Conservation (phyloP, 495 filamentous ascomycete species). For the Parathielavia appendiculata region DNA sequence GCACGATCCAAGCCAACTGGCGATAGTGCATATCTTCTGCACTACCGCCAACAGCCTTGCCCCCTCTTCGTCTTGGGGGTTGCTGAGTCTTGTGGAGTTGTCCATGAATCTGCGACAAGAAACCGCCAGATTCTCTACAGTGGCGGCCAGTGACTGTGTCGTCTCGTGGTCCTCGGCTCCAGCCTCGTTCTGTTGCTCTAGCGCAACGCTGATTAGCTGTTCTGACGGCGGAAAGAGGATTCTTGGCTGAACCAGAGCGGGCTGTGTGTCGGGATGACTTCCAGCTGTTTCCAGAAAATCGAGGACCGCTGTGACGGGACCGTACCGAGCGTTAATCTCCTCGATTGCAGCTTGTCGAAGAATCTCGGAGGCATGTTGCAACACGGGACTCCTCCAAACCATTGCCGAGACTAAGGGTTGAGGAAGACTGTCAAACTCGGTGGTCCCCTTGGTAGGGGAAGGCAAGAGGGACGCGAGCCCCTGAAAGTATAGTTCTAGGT, state of each 20-base stretch:
- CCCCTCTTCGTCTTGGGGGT: background rate
- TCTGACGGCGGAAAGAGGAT: constrained; percentile 19
- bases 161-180: constrained; percentile 2
- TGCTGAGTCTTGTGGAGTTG: background rate
- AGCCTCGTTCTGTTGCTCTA: background rate
- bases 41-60: background rate
- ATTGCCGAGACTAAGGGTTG: constrained; percentile 24
- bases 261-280: constrained; percentile 18
- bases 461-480: constrained; percentile 21
- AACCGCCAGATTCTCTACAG: constrained; percentile 11
- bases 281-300: constrained; percentile 27
- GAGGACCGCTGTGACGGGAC: constrained; percentile 25
- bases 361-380: constrained; percentile 27
- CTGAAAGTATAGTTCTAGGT: constrained; percentile 14
- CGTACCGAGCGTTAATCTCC: constrained; percentile 21
- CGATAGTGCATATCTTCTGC: constrained; percentile 1
- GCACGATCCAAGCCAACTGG: background rate
- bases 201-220: constrained; percentile 16
- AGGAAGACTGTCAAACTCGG: constrained; percentile 16
- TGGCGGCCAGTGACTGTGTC: background rate
- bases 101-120: constrained; percentile 15
- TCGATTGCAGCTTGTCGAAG: constrained; percentile 30
- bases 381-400: constrained; percentile 32
- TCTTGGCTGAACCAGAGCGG: constrained; percentile 19
- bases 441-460: background rate